Evolutionary conservation across 1,139 yeast species (phyloP).

Genomic region (Kodamaea derodonti): DNA sequence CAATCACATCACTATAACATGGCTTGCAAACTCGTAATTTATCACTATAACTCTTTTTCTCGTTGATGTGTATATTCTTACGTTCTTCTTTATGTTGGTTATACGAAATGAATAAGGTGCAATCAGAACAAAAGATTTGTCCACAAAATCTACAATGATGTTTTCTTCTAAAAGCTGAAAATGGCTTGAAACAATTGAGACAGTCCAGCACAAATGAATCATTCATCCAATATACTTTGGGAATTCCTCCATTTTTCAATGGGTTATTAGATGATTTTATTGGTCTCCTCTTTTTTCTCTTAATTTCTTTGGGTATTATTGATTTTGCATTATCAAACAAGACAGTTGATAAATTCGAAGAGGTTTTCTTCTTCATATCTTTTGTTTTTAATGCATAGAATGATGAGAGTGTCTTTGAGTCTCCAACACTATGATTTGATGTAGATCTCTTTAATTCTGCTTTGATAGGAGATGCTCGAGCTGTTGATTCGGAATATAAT

Average conservation of each 20-base stretch:
- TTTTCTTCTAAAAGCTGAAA: slow-evolving; percentile 77
- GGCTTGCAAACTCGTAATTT: slow-evolving; percentile 76
- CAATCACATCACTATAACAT: slow-evolving; percentile 68
- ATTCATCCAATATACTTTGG: slow-evolving; percentile 86
- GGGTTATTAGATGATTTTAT: slow-evolving; percentile 44
- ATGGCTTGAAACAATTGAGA: slow-evolving; percentile 68
- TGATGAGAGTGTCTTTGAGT: slow-evolving; percentile 40
- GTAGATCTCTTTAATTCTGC: slow-evolving; percentile 30
- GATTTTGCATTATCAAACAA: slow-evolving; percentile 39
- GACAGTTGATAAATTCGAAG: slow-evolving; percentile 31
- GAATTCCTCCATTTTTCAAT: slow-evolving; percentile 47
- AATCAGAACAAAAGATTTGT: slow-evolving; percentile 86
- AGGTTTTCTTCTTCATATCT: slow-evolving; percentile 24
- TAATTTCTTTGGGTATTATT: slow-evolving; percentile 20
- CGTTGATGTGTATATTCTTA: slow-evolving; percentile 7
- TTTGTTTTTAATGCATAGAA: slow-evolving; percentile 31
- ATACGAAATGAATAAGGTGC: slow-evolving; percentile 77
- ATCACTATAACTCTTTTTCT: slow-evolving; percentile 45
- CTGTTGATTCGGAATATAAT: slow-evolving; percentile 26
- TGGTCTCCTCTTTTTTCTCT: slow-evolving; percentile 20
- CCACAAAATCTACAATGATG: slow-evolving; percentile 97
- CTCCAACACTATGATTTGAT: slow-evolving; percentile 29
- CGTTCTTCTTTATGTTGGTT: slow-evolving; percentile 55
- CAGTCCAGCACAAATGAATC: slow-evolving; percentile 84
- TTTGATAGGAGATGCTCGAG: slow-evolving; percentile 28